Conservation (phyloP, 177 flowering plant species). For the Vitis hybrid region DNA sequence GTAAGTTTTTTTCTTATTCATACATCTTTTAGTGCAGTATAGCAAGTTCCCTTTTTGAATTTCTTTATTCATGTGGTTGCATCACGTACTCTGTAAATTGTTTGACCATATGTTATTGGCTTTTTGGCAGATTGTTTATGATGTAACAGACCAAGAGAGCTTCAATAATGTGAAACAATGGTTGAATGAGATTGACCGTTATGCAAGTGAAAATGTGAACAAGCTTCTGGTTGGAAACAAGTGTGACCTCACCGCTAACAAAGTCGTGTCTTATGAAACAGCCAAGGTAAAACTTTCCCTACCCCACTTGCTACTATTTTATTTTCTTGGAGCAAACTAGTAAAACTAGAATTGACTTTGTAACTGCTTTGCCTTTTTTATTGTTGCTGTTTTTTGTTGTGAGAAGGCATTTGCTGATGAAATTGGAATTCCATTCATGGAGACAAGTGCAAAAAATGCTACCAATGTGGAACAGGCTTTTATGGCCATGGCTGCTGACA, state of each 20-base stretch:
- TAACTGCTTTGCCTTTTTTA: neutral
- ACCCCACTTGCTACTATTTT: neutral
- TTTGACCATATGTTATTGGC: neutral
- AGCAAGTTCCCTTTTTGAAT: neutral
- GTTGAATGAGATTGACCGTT: conserved; percentile 34
- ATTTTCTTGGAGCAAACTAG: neutral
- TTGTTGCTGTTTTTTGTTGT: neutral
- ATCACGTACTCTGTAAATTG: neutral
- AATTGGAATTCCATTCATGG: conserved; percentile 28
- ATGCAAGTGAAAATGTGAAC: conserved; percentile 34
- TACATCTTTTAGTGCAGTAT: no score
- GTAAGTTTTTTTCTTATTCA: conserved; percentile 7
- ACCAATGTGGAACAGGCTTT: conserved; percentile 24
- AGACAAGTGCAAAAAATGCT: conserved; percentile 24
- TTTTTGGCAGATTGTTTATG: conserved; percentile 28
- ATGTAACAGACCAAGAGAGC: conserved; percentile 32
- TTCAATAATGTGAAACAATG: conserved; percentile 34
- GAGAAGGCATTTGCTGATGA: conserved; percentile 26
- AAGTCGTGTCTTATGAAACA: conserved; percentile 29
- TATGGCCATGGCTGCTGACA: conserved; percentile 26
- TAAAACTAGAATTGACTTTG: neutral
- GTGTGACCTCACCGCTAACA: conserved; percentile 29
- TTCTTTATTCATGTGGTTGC: neutral
- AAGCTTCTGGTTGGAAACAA: conserved; percentile 36
- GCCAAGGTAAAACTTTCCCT: conserved; percentile 19